phyloP scores from a whole-genome alignment of 2,329 filamentous ascomycete species.

The Volutella citrinella region DNA sequence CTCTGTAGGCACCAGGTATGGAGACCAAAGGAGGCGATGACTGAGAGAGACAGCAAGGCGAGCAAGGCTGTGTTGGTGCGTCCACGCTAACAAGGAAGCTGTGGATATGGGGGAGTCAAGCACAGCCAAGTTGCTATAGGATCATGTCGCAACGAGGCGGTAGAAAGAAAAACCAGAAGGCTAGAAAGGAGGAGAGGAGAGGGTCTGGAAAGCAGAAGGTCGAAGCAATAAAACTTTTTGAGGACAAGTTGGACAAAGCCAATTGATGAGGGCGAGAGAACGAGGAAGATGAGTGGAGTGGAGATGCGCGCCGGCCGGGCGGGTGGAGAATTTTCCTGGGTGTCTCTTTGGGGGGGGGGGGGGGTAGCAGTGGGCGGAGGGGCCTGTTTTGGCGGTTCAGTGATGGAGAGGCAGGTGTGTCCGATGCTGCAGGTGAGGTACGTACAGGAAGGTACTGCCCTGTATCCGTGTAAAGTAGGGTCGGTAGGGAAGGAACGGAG shows the following conservation, averaged over 20 bases:
- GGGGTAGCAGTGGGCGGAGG: slow-evolving; percentile 5
- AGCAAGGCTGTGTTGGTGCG: slow-evolving; percentile 1
- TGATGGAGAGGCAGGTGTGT: slow-evolving; percentile 18
- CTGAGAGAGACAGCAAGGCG: slow-evolving; percentile 9
- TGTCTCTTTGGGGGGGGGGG: neutral
- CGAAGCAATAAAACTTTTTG: slow-evolving; percentile 28
- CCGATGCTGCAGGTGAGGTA: no score
- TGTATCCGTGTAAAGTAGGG: slow-evolving; percentile 9
- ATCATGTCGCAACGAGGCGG: slow-evolving; percentile 23
- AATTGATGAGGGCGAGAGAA: slow-evolving; percentile 25
- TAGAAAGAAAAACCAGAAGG: slow-evolving; percentile 15
- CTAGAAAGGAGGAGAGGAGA: neutral
- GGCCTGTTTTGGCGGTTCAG: slow-evolving; percentile 13
- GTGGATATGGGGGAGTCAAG: slow-evolving; percentile 15
- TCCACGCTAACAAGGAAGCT: slow-evolving; percentile 19
- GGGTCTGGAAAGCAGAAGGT: neutral
- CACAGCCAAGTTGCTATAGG: slow-evolving; percentile 22
- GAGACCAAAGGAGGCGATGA: slow-evolving; percentile 11
- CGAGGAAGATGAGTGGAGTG: slow-evolving; percentile 18
- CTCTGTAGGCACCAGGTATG: slow-evolving; percentile 15
- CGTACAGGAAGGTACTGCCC: slow-evolving; percentile 7
- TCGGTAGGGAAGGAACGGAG: no score
- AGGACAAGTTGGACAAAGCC: slow-evolving; percentile 27
- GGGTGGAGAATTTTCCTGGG: slow-evolving; percentile 26
- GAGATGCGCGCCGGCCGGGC: slow-evolving; percentile 23